Evolutionary conservation across 2,329 filamentous ascomycete species (phyloP).

Genomic region (Hymenoscyphus repandus): DNA sequence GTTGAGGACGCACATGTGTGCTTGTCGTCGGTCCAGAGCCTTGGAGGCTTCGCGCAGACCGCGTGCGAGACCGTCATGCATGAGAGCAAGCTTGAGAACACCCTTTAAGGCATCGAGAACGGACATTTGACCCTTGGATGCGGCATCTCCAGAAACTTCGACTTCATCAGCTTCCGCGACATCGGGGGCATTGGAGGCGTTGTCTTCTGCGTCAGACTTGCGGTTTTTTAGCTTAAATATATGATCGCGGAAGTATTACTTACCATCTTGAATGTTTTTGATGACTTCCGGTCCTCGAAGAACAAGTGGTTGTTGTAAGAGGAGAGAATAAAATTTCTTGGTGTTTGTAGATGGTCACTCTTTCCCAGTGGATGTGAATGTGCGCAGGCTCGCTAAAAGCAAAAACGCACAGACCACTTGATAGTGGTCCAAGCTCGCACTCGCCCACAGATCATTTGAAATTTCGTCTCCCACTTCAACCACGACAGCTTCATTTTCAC

Average conservation of each 20-base stretch:
- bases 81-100: constrained; percentile 95
- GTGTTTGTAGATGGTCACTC: background rate
- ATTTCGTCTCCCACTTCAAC: constrained; percentile 5
- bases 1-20: constrained; percentile 99
- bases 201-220: constrained; percentile 99
- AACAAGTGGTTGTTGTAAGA: constrained; percentile 16
- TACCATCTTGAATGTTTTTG: constrained; percentile 25
- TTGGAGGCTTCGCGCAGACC: constrained; percentile 98
- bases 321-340: constrained; percentile 8
- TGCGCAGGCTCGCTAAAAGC: background rate
- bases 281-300: constrained; percentile 31
- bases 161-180: constrained; percentile 82
- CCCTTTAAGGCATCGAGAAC: constrained; percentile 98
- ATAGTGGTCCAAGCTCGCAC: background rate
- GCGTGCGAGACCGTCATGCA: constrained; percentile 98
- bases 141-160: constrained; percentile 88
- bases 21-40: constrained; percentile 96
- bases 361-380: background rate
- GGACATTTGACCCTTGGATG: constrained; percentile 88
- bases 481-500: constrained; percentile 8
- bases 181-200: constrained; percentile 71
- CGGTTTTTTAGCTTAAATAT: constrained; percentile 5
- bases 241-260: background rate
- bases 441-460: background rate
- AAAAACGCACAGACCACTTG: constrained; percentile 1